These are phyloP conservation scores for Nephromyces sp. DNA, from an alignment of 169 alveolate species.

Conservation along the genomic window DNA sequence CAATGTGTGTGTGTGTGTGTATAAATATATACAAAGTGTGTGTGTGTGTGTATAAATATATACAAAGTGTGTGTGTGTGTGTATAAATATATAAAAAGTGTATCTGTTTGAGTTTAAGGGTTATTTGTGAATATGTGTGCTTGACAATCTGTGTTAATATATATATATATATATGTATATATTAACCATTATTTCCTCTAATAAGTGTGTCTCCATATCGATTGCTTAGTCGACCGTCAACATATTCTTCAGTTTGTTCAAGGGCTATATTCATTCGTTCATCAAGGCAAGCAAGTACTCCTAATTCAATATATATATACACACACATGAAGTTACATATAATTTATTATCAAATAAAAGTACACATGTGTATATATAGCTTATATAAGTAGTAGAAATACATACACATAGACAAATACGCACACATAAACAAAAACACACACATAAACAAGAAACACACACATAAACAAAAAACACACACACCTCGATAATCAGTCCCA, in stretches of 20 bases:
- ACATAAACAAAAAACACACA: not conserved
- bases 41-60: too few species aligned
- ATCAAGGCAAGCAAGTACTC: slow-evolving; percentile 16
- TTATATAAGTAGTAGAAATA: not conserved
- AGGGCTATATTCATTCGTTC: slow-evolving; percentile 24
- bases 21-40: too few species aligned
- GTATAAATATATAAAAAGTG: too few species aligned
- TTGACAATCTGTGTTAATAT: too few species aligned
- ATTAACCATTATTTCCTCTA: too few species aligned
- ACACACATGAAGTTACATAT: not conserved
- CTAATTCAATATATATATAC: not conserved
- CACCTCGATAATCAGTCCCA: slow-evolving; percentile 32
- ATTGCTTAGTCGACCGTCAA: slow-evolving; percentile 25
- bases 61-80: too few species aligned
- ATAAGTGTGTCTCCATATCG: too few species aligned
- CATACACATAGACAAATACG: not conserved
- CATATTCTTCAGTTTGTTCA: slow-evolving; percentile 15
- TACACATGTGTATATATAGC: not conserved
- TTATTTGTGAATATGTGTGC: too few species aligned
- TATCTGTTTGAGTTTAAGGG: too few species aligned
- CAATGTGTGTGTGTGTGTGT: too few species aligned
- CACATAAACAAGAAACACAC: not conserved
- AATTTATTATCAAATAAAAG: not conserved
- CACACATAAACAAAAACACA: not conserved
- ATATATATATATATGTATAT: too few species aligned